These are phyloP conservation scores for Pichia membranifaciens DNA, from an alignment of 805 yeast genomes.

Conservation along the genomic window DNA sequence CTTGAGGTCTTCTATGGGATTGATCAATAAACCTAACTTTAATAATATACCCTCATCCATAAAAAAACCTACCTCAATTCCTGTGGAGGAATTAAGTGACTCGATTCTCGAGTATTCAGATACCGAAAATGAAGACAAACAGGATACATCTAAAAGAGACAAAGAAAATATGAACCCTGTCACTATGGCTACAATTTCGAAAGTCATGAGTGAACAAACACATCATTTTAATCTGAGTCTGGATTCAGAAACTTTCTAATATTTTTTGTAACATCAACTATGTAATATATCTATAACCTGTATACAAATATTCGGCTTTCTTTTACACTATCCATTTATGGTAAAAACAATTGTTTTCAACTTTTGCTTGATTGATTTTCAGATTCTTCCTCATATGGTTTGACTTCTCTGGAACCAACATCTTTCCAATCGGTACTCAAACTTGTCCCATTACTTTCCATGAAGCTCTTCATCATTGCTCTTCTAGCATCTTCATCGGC, in stretches of 20 bases:
- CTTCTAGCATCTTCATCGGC: conserved; percentile 84
- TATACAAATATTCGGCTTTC: too few relatives aligned
- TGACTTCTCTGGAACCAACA: conserved; percentile 60
- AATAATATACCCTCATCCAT: conserved; percentile 17
- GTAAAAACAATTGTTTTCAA: too few relatives aligned
- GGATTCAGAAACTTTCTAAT: conserved; percentile 13
- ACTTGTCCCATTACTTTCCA: conserved; percentile 92
- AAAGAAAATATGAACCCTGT: not conserved
- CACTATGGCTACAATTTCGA: not conserved
- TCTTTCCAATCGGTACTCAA: conserved; percentile 92
- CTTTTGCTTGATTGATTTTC: too few relatives aligned
- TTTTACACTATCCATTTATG: too few relatives aligned
- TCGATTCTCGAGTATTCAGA: conserved; percentile 20
- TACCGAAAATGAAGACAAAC: conserved; percentile 4
- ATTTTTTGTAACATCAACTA: not conserved
- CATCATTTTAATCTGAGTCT: conserved; percentile 9
- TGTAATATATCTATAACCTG: too few relatives aligned
- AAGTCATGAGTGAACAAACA: not conserved
- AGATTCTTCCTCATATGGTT: conserved; percentile 9
- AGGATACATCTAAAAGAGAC: not conserved
- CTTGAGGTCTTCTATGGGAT: conserved; percentile 5
- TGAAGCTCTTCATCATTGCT: conserved; percentile 95
- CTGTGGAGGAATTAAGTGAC: conserved; percentile 26
- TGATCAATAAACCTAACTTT: not conserved
- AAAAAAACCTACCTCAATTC: conserved; percentile 14